Evolutionary conservation across 345 rosid species (phyloP), one percentile per base, ranked within the genome.

Genomic region (Sisymbrium altissimum): DNA sequence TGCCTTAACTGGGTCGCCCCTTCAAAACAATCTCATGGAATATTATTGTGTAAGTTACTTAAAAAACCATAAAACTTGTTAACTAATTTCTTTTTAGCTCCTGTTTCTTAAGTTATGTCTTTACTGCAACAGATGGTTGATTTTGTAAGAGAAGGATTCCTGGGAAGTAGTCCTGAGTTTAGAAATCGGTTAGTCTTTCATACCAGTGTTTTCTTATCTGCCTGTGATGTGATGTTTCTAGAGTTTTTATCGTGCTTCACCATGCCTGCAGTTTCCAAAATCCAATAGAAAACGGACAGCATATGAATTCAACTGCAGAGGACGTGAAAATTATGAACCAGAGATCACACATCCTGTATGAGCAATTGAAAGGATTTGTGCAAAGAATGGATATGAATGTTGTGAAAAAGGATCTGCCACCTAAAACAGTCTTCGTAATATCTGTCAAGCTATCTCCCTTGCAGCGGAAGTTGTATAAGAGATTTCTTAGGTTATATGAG

Each of bases 321-420:
- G 99, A 96, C 74, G 99, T 96, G 36, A 96, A 92, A 83, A 96
- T 96, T 68, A 96, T 96, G 99, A 96, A 92, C 80, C 98, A 90
- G 79, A 88, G 99, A 79, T 96, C 98, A 56, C 99, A 96, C 79
- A 96, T 96, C 82, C 91, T 96, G 56, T 96, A 92, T 75, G 97
- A 92, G 74, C 89, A 96, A 62, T 77, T 96, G 75, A 96, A 96
- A 86, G 99, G 99, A 80, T 96, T 92, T 82, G 98, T 92, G 66
- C 99, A 96, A 78, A 90, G 99, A 76, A 92, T 92, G 99, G 99
- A 96, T 84, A 96, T 86, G 98, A 90, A 84, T 70, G 98, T 96
- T 64, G 99, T 80, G 85, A 92, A 96, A 78, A 88, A 89, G 75
- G 99, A 96, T 82, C 80, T 96, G 86, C 99, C 99, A 19, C 98